Conservation (phyloP, 805 yeast genomes). For the Saccharomycopsis guyanensis region DNA sequence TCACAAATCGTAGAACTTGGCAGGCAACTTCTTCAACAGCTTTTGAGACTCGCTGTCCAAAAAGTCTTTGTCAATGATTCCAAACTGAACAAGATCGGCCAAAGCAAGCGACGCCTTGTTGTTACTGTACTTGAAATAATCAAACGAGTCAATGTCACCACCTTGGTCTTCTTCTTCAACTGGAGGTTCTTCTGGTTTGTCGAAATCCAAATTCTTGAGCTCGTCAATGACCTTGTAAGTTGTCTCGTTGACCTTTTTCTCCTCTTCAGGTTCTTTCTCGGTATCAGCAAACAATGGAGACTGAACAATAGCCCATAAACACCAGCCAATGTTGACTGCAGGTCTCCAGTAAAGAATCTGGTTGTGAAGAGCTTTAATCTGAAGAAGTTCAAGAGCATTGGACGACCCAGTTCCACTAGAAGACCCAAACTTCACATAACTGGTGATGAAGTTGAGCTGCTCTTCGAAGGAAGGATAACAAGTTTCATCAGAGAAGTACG, state of each 20-base stretch:
- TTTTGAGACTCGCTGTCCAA: conserved; percentile 27
- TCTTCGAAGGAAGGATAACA: conserved; percentile 64
- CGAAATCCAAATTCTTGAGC: conserved; percentile 23
- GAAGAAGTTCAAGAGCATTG: conserved; percentile 30
- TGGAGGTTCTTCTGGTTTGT: conserved; percentile 25
- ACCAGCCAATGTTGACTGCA: conserved; percentile 73
- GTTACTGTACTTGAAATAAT: conserved; percentile 64
- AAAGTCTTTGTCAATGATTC: conserved; percentile 31
- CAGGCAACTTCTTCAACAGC: conserved; percentile 30
- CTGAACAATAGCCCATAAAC: conserved; percentile 87
- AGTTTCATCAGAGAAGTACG: conserved; percentile 45
- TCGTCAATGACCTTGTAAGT: conserved; percentile 28
- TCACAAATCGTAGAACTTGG: conserved; percentile 20
- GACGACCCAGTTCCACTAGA: conserved; percentile 1
- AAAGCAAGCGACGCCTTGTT: conserved; percentile 69
- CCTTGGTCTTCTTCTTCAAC: conserved; percentile 25
- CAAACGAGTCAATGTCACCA: conserved; percentile 57
- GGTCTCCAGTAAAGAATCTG: conserved; percentile 76
- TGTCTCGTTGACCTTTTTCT: conserved; percentile 27
- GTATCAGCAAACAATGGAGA: conserved; percentile 36
- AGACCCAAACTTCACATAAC: conserved; percentile 41
- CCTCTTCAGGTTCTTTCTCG: conserved; percentile 41
- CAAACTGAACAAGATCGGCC: conserved; percentile 65
- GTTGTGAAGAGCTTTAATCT: conserved; percentile 47
- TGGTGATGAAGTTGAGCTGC: conserved; percentile 59